Base-by-base conservation (phyloP, 306 rosid species). In the Begonia loranthoides region DNA sequence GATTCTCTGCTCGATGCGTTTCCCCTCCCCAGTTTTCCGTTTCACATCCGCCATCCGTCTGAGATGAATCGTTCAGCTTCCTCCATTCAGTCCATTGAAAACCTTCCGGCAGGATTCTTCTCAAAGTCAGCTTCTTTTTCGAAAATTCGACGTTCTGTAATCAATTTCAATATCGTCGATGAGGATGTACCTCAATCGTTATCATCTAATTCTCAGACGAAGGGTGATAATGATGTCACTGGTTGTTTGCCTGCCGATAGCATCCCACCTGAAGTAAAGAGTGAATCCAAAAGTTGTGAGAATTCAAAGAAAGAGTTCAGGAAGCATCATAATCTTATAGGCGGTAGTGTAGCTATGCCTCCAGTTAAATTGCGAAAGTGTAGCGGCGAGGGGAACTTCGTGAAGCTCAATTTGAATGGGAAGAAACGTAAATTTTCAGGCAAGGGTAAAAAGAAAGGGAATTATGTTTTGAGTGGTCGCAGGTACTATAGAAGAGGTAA, bases 361-460 rank as follows among this genome's bases (percentile, higher is more conserved):
- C 52, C 56, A 0, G 73, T 58, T 21, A 89, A 79, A 70, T 39
- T 70, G 12, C 68, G 78, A 47, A 70, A 69, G 52, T 54, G 66
- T 36, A 68, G 75, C 1, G 58, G 61, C 0, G 95, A 82, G 49
- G 95, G 94, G 4, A 89, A 89, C 71, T 89, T 79, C 12, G 97
- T 84, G 70, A 84, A 52, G 72, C 71, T 89, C 51, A 77, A 81
- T 59, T 0, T 84, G 72, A 79, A 48, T 49, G 67, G 87, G 8
- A 71, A 61, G 65, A 71, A 74, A 45, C 75, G 60, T 49, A 89
- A 73, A 73, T 82, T 79, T 56, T 7, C 74, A 57, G 82, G 63
- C 38, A 74, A 72, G 58, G 66, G 71, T 3, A 70, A 56, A 51
- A 64, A 57, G 60, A 74, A 74, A 49, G 55, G 34, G 38, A 63